phyloP scores from a whole-genome alignment of 2,329 filamentous ascomycete genomes.

The Microcyclospora pomicola region DNA sequence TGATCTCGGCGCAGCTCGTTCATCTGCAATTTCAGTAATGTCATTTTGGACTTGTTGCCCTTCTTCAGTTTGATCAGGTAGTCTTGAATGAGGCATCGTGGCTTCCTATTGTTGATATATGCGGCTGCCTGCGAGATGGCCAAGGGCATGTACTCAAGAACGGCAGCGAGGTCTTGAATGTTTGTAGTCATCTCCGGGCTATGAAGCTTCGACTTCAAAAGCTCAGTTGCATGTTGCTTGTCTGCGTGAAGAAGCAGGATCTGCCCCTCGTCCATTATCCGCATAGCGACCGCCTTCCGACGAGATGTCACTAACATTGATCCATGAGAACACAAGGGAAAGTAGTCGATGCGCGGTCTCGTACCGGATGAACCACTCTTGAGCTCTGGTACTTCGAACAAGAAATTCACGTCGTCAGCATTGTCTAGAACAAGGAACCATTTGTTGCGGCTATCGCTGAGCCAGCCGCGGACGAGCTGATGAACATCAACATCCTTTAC shows the following conservation, averaged over 20 bases:
- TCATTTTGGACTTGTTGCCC: constrained; percentile 19
- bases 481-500: constrained; percentile 9
- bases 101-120: constrained; percentile 18
- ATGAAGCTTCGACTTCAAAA: constrained; percentile 12
- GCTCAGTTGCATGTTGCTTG: constrained; percentile 6
- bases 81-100: constrained; percentile 18
- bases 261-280: constrained; percentile 7
- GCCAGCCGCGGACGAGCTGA: constrained; percentile 11
- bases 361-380: too few species aligned
- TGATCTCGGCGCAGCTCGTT: constrained; percentile 6
- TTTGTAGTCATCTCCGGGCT: neutral
- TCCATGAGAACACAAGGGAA: constrained; percentile 10
- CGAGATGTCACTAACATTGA: constrained; percentile 12
- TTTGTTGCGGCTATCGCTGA: constrained; percentile 4
- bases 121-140: constrained; percentile 23
- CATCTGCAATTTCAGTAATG: neutral
- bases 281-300: constrained; percentile 6
- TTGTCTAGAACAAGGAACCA: constrained; percentile 17
- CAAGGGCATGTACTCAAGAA: constrained; percentile 23
- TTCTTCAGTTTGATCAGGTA: constrained; percentile 28
- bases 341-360: constrained; percentile 4
- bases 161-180: constrained; percentile 4
- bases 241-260: constrained; percentile 11
- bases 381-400: constrained; percentile 1
- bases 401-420: constrained; percentile 8